Conservation (phyloP, 2,329 filamentous ascomycete species). For the Juglanconis sp. region DNA sequence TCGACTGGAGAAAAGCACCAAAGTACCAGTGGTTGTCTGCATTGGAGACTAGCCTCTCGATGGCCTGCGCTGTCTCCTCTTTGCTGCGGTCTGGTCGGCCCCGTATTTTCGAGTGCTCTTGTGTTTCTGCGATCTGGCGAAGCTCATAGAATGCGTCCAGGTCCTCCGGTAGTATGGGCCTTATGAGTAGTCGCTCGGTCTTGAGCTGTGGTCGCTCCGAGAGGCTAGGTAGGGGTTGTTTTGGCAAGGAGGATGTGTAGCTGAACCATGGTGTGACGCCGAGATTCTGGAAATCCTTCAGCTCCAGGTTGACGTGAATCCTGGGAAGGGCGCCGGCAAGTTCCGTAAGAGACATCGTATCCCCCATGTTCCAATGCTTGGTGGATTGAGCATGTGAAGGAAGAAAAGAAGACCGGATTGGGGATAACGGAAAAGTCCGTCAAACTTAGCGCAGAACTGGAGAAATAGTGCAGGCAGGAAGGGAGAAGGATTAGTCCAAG, state of each 20-base stretch:
- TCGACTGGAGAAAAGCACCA: constrained; percentile 24
- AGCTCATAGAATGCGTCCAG: constrained; percentile 18
- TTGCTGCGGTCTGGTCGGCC: constrained; percentile 12
- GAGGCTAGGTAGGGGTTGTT: constrained; percentile 10
- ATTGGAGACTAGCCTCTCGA: neutral
- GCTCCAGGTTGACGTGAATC: neutral
- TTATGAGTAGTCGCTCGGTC: constrained; percentile 18
- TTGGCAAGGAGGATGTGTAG: constrained; percentile 3
- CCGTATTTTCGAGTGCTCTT: constrained; percentile 12
- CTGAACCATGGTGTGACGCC: constrained; percentile 10
- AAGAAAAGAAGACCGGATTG: too few species aligned
- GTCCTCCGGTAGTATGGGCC: constrained; percentile 12
- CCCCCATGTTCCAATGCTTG: neutral
- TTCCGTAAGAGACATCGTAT: neutral
- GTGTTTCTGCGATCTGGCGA: constrained; percentile 6
- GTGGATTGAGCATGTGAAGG: too few species aligned
- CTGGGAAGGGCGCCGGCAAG: neutral
- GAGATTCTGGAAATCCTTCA: neutral
- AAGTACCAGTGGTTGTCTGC: constrained; percentile 21
- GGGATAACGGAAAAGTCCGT: too few species aligned
- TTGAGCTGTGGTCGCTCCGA: constrained; percentile 1
- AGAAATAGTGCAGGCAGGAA: too few species aligned
- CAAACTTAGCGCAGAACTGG: too few species aligned
- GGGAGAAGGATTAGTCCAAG: too few species aligned
- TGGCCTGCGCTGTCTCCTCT: constrained; percentile 8